Conservation (phyloP, 2,329 filamentous ascomycete species). For the Chaetothyriales sp. region DNA sequence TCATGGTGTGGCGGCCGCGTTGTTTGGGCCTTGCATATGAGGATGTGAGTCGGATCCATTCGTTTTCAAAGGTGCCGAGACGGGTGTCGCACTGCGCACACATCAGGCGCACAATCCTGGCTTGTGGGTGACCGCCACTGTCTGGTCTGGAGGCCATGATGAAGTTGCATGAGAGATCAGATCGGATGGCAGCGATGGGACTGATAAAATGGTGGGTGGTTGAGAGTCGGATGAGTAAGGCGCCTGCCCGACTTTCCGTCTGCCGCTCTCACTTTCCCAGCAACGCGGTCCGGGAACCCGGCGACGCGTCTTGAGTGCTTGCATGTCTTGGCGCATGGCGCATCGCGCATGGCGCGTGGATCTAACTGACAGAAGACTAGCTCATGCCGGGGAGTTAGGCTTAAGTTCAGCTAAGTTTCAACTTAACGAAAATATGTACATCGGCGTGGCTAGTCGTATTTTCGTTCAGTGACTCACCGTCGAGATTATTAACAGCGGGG, state of each 20-base stretch:
- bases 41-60: constrained; percentile 16
- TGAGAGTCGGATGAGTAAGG: not conserved
- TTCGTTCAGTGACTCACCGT: too few relatives aligned
- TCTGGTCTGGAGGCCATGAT: not conserved
- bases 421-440: too few relatives aligned
- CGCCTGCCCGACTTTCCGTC: not conserved
- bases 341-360: not conserved
- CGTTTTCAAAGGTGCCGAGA: constrained; percentile 17
- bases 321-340: not conserved
- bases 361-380: not conserved
- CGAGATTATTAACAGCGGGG: too few relatives aligned
- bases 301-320: not conserved
- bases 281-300: not conserved
- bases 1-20: constrained; percentile 11
- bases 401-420: too few relatives aligned
- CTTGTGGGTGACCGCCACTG: not conserved
- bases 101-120: not conserved
- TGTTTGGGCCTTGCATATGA: constrained; percentile 13
- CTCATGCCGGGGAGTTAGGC: not conserved
- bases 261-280: not conserved
- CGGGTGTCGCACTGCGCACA: constrained; percentile 15
- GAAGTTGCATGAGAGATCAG: not conserved
- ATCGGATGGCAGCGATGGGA: not conserved
- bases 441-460: too few relatives aligned
- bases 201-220: not conserved